These are phyloP conservation scores for Phallus indusiatus DNA, from an alignment of 768 basidiomycete genomes.

Conservation along the genomic window DNA sequence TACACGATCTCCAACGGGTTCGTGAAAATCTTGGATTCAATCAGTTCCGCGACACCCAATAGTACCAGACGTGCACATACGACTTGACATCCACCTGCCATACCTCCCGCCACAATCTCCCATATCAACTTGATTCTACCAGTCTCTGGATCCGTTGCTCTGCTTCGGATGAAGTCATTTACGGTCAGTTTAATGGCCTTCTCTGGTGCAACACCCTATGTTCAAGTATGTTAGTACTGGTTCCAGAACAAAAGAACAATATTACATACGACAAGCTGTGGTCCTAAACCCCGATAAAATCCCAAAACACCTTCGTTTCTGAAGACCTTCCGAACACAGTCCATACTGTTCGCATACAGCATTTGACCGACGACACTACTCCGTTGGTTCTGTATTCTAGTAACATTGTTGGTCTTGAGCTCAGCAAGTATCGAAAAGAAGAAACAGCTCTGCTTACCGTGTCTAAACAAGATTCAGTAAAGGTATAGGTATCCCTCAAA, in stretches of 20 bases:
- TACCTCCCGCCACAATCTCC: constrained; percentile 88
- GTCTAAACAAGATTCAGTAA: constrained; percentile 31
- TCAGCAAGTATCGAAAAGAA: not conserved
- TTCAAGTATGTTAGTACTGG: not conserved
- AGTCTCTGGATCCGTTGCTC: constrained; percentile 88
- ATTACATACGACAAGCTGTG: constrained; percentile 73
- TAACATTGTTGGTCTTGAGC: not conserved
- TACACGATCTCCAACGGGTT: constrained; percentile 97
- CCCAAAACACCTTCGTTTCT: constrained; percentile 88
- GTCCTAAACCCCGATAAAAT: constrained; percentile 95
- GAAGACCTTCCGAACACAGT: constrained; percentile 91
- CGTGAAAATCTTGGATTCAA: constrained; percentile 68
- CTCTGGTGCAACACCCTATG: constrained; percentile 87
- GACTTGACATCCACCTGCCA: constrained; percentile 96
- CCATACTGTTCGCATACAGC: constrained; percentile 91
- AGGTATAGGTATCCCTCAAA: not conserved
- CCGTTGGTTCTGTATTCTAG: constrained; percentile 94
- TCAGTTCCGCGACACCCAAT: constrained; percentile 1
- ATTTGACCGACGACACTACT: constrained; percentile 95
- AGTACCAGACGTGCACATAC: constrained; percentile 40
- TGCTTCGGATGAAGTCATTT: constrained; percentile 80
- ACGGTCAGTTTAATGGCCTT: constrained; percentile 98
- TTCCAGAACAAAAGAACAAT: not conserved
- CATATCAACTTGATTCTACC: constrained; percentile 86
- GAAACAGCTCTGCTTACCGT: constrained; percentile 43